Conservation (phyloP, 768 basidiomycete genomes). For the Porpolomopsis calyptriformis region DNA sequence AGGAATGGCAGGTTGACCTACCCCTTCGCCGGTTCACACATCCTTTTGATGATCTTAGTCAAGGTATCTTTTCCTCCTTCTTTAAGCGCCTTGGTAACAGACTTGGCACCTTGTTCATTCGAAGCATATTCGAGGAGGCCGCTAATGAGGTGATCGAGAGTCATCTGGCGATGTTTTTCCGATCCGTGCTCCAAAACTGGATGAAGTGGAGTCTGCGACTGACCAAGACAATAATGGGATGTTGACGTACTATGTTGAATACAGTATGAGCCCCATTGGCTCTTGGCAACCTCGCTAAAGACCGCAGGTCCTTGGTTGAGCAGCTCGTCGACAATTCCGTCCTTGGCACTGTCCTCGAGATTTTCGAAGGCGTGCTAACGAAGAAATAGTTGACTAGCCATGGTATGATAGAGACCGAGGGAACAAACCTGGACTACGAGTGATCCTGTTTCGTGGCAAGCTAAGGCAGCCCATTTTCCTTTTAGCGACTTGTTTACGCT, state of each 20-base stretch:
- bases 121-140: slow-evolving; percentile 74
- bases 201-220: neutral
- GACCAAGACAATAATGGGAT: too few relatives aligned
- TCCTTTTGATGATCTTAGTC: slow-evolving; percentile 62
- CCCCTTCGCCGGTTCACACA: slow-evolving; percentile 84
- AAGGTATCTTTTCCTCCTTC: slow-evolving; percentile 72
- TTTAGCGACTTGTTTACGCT: slow-evolving; percentile 83
- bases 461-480: slow-evolving; percentile 82
- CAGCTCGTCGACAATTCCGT: slow-evolving; percentile 76
- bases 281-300: slow-evolving; percentile 73
- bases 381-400: slow-evolving; percentile 3
- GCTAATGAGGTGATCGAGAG: slow-evolving; percentile 65
- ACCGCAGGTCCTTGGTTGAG: slow-evolving; percentile 57
- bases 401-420: neutral
- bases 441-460: slow-evolving; percentile 85
- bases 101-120: slow-evolving; percentile 81
- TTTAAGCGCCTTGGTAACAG: slow-evolving; percentile 77
- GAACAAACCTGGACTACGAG: slow-evolving; percentile 67
- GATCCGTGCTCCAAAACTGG: slow-evolving; percentile 81
- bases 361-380: slow-evolving; percentile 75
- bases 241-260: slow-evolving; percentile 64
- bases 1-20: slow-evolving; percentile 18
- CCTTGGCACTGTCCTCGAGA: slow-evolving; percentile 72
- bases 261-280: slow-evolving; percentile 85
- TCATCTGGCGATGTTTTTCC: slow-evolving; percentile 59